Conservation (phyloP, 306 rosid species). For the Vicia sativa region DNA sequence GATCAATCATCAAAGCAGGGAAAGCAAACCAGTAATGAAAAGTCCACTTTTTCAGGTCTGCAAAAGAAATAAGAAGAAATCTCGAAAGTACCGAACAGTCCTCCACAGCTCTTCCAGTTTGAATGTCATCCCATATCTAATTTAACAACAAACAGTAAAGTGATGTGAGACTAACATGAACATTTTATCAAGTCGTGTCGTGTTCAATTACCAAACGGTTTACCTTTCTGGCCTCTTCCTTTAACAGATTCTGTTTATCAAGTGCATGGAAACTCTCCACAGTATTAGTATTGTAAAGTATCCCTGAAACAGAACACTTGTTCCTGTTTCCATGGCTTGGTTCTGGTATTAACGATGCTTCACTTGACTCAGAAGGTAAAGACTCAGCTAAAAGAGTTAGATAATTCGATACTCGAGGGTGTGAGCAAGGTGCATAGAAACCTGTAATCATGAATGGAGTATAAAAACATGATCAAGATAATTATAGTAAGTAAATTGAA, state of each 20-base stretch:
- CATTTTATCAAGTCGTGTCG: too few relatives aligned
- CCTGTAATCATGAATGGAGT: slow-evolving; percentile 52
- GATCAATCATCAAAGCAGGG: slow-evolving; percentile 89
- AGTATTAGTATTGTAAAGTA: slow-evolving; percentile 81
- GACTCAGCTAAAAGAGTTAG: slow-evolving; percentile 81
- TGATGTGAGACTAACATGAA: slow-evolving; percentile 26
- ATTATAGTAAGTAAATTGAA: too few relatives aligned
- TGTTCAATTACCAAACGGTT: slow-evolving; percentile 8
- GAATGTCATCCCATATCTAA: slow-evolving; percentile 95
- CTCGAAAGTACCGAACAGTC: slow-evolving; percentile 79
- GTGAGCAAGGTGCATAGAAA: slow-evolving; percentile 91
- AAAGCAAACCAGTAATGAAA: slow-evolving; percentile 93
- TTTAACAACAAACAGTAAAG: slow-evolving; percentile 32
- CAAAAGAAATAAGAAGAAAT: slow-evolving; percentile 89
- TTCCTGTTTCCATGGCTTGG: slow-evolving; percentile 72
- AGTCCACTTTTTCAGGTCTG: slow-evolving; percentile 89
- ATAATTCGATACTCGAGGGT: slow-evolving; percentile 79
- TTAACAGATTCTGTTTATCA: slow-evolving; percentile 62
- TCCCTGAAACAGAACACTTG: slow-evolving; percentile 77
- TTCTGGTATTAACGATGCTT: slow-evolving; percentile 44
- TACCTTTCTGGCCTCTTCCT: slow-evolving; percentile 82
- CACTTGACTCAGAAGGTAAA: slow-evolving; percentile 67
- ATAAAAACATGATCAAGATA: neutral
- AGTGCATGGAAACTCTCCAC: slow-evolving; percentile 77
- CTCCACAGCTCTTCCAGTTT: slow-evolving; percentile 78